Percentiles rank a stretch among this genome's conserved stretches.
These are phyloP conservation scores for Chenopodium formosanum DNA, from an alignment of 148 eudicot species.

Conservation along the genomic window DNA sequence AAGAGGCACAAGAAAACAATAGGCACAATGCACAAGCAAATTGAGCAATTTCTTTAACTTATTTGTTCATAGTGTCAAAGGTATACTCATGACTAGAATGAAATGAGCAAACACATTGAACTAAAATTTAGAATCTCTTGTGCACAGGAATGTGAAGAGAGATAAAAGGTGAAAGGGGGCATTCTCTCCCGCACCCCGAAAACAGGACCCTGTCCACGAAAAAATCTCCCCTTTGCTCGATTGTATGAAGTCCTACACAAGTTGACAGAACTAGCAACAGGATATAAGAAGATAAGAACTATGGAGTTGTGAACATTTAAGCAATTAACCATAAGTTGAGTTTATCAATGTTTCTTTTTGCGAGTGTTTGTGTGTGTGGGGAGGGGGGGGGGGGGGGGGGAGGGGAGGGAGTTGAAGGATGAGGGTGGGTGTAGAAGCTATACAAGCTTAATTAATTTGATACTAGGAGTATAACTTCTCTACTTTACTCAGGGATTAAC, in stretches of 20 bases:
- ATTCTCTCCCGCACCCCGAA: not conserved
- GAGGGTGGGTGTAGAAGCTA: not conserved
- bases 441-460: not conserved
- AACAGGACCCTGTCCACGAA: not conserved
- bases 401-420: not conserved
- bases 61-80: not conserved
- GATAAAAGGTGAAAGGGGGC: not conserved
- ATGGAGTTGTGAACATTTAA: not conserved
- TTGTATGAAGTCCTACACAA: not conserved
- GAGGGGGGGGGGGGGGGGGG: not conserved
- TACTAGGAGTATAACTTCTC: not conserved
- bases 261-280: not conserved
- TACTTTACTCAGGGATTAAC: not conserved
- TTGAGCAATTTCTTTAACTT: not conserved
- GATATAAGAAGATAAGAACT: not conserved
- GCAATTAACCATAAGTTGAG: not conserved
- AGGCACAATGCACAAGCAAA: not conserved
- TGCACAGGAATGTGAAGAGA: not conserved
- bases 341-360: not conserved
- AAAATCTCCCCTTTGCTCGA: not conserved
- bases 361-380: not conserved
- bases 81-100: not conserved
- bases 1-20: not conserved
- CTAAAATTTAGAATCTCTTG: not conserved
- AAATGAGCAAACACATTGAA: not conserved